A percentile compares a stretch with the other conserved stretches of the same genome.
Evolutionary conservation across 148 eudicot genomes (phyloP).

Genomic region (Cornus florida): DNA sequence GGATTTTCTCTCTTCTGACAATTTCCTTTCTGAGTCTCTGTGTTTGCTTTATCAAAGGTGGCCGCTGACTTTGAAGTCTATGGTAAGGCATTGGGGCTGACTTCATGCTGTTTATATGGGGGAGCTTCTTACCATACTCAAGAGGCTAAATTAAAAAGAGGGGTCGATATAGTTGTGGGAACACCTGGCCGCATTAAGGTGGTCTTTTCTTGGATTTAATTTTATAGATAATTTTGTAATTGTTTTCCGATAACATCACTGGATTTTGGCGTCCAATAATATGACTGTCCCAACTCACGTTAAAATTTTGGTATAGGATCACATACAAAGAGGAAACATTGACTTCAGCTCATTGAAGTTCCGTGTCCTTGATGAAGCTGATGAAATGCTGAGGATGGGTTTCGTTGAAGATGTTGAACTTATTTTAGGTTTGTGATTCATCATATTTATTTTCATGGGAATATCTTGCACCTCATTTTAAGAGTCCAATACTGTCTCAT

Average conservation of each 20-base stretch:
- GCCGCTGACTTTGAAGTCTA: slow-evolving; percentile 66
- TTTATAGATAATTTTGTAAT: neutral
- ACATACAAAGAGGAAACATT: slow-evolving; percentile 65
- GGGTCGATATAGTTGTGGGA: slow-evolving; percentile 83
- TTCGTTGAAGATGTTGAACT: slow-evolving; percentile 94
- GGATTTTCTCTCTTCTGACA: neutral
- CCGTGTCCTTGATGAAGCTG: slow-evolving; percentile 96
- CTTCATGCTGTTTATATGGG: slow-evolving; percentile 71
- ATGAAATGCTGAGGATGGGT: slow-evolving; percentile 95
- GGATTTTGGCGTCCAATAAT: neutral
- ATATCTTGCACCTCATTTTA: no score
- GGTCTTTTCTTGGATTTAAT: neutral
- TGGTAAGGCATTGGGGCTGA: slow-evolving; percentile 66
- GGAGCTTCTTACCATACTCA: slow-evolving; percentile 68
- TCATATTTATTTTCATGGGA: neutral
- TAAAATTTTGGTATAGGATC: slow-evolving; percentile 51
- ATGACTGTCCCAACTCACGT: neutral
- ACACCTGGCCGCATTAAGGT: slow-evolving; percentile 96
- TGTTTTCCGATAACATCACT: neutral
- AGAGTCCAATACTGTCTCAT: no score
- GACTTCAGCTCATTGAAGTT: slow-evolving; percentile 75
- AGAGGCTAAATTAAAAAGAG: slow-evolving; percentile 58
- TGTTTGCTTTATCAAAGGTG: slow-evolving; percentile 43
- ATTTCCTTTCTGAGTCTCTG: neutral
- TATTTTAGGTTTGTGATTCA: slow-evolving; percentile 55